Base-by-base conservation (phyloP, 805 yeast species). In the Blastobotrys attinorum region DNA sequence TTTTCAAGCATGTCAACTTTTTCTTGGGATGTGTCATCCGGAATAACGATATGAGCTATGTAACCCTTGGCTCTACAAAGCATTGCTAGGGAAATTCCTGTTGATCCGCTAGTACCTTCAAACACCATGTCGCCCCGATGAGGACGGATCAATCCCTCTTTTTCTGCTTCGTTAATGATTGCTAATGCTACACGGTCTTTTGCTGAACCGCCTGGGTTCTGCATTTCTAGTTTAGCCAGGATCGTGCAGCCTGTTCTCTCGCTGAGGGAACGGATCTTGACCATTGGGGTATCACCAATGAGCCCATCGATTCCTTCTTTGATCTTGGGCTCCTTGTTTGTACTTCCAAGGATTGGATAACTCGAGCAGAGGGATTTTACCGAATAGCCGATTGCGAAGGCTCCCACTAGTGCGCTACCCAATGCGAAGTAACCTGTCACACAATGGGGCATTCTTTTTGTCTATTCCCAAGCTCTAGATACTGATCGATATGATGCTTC, bases 91-190 rank as follows among this genome's bases (percentile, higher is more conserved):
- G 96, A 85, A 10, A 92, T 92, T 2, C 98, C 98, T 0, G 98
- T 90, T 0, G 97, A 88, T 0, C 98, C 98, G 8, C 92, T 81
- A 0, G 98, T 92, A 5, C 98, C 98, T 65, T 90, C 98, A 61
- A 80, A 88, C 1, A 90, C 82, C 11, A 79, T 69, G 55, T 86
- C 92, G 1, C 84, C 87, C 42, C 70, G 63, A 35, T 75, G 60
- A 0, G 85, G 83, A 3, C 66, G 59, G 32, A 89, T 60, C 4
- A 67, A 57, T 0, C 92, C 92, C 37, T 55, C 40, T 3, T 52
- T 44, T 57, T 86, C 95, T 44, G 83, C 83, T 18, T 76, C 76
- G 44, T 76, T 67, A 15, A 90, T 82, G 37, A 90, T 82, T 3
- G 92, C 86, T 17, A 84, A 65, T 0, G 97, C 97, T 16, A 92